Percentiles rank a stretch among this genome's conserved stretches.
Evolutionary conservation across 31 red algal species (phyloP).

Genomic region (Asparagopsis taxiformis): DNA sequence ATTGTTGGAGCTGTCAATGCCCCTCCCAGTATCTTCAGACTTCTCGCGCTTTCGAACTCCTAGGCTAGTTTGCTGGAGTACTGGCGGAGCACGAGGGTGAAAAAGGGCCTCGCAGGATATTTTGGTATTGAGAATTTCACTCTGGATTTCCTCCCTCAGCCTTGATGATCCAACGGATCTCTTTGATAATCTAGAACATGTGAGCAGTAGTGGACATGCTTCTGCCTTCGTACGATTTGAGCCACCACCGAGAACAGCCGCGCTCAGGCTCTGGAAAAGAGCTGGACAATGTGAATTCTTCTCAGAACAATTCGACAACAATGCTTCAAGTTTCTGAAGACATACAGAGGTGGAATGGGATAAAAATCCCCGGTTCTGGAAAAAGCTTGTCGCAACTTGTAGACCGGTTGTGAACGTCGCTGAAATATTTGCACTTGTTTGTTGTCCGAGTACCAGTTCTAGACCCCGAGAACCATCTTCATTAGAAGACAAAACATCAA

Average conservation of each 20-base stretch:
- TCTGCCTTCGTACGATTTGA: slow-evolving; percentile 32
- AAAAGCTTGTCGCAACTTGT: neutral
- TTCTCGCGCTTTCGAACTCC: too few species aligned
- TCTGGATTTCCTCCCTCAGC: neutral
- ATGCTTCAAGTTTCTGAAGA: slow-evolving; percentile 4
- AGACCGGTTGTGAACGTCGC: neutral
- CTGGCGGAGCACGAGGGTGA: slow-evolving; percentile 14
- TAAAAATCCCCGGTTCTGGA: neutral
- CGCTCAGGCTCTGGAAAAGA: slow-evolving; percentile 9
- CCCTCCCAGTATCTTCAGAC: too few species aligned
- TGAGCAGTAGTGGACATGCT: slow-evolving; percentile 31
- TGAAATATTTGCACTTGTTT: neutral
- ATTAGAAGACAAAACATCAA: neutral
- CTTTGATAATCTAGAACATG: slow-evolving; percentile 6
- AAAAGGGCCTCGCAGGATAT: slow-evolving; percentile 7
- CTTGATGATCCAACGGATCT: neutral
- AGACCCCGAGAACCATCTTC: neutral
- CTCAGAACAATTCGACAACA: neutral
- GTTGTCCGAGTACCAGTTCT: neutral
- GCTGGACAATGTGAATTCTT: neutral
- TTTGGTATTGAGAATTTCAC: neutral
- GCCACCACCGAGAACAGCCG: slow-evolving; percentile 35
- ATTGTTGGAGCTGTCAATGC: neutral
- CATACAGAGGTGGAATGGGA: neutral
- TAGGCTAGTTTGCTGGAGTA: neutral